These are phyloP conservation scores for Penicillium janthinellum DNA, from an alignment of 2,329 filamentous ascomycete genomes.

Conservation along the genomic window DNA sequence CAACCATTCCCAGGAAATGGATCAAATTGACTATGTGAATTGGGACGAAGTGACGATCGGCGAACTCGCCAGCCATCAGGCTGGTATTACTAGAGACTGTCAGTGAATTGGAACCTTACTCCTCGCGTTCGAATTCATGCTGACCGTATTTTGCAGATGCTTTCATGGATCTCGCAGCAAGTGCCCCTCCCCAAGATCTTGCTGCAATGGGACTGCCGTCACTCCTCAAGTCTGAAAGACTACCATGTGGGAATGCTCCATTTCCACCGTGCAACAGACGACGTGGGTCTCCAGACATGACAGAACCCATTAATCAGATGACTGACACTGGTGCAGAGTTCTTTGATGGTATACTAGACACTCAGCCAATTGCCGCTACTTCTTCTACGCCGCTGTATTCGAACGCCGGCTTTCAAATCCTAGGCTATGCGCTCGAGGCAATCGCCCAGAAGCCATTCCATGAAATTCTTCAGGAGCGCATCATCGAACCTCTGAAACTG, in stretches of 20 bases:
- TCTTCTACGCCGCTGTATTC: conserved; percentile 39
- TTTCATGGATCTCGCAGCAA: neutral
- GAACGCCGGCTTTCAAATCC: conserved; percentile 38
- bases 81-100: conserved; percentile 42
- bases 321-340: conserved; percentile 30
- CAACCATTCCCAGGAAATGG: neutral
- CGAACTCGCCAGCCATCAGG: conserved; percentile 40
- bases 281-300: conserved; percentile 7
- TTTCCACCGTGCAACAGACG: conserved; percentile 8
- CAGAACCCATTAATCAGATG: neutral
- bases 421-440: conserved; percentile 43
- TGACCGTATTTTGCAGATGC: neutral
- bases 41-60: conserved; percentile 39
- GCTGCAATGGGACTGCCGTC: conserved; percentile 15
- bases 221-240: conserved; percentile 1
- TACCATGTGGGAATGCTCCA: conserved; percentile 10
- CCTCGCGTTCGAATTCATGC: neutral
- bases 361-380: conserved; percentile 34
- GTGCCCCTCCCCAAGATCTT: neutral
- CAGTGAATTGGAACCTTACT: conserved; percentile 12
- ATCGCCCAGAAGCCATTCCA: conserved; percentile 43
- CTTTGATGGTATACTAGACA: conserved; percentile 34
- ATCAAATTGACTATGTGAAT: conserved; percentile 1
- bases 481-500: conserved; percentile 45
- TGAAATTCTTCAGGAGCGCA: conserved; percentile 36